Evolutionary conservation across 352 stramenopile genomes (phyloP).

Genomic region (Phytophthora brassicae): DNA sequence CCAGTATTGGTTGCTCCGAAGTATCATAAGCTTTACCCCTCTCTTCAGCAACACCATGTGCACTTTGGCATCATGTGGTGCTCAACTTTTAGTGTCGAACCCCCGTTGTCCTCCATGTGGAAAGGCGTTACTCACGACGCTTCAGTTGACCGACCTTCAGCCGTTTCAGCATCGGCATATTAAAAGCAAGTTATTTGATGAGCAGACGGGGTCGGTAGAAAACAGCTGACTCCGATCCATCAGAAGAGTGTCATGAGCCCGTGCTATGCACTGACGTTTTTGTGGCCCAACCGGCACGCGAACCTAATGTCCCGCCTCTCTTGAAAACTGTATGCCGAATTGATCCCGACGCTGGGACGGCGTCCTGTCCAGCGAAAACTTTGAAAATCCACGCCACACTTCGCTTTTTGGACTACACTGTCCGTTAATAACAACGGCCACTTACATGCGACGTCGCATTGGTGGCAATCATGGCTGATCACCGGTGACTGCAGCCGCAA

Average conservation of each 20-base stretch:
- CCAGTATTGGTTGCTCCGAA: constrained; percentile 12
- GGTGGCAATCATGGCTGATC: constrained; percentile 3
- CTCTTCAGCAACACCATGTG: too few relatives aligned
- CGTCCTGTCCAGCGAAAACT: constrained; percentile 10
- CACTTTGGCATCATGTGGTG: constrained; percentile 21
- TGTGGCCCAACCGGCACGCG: constrained; percentile 12
- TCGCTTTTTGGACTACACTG: background rate
- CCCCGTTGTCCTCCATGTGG: constrained; percentile 10
- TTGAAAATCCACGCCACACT: constrained; percentile 21
- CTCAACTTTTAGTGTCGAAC: constrained; percentile 13
- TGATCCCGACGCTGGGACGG: background rate
- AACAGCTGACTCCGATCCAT: constrained; percentile 31
- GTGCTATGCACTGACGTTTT: constrained; percentile 23
- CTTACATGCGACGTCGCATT: background rate
- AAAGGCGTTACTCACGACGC: constrained; percentile 26
- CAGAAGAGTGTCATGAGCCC: constrained; percentile 20
- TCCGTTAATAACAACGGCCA: background rate
- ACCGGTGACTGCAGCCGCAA: background rate
- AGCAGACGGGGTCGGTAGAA: constrained; percentile 8
- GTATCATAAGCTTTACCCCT: too few relatives aligned
- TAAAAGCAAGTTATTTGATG: constrained; percentile 1
- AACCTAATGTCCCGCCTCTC: background rate
- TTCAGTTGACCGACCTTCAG: constrained; percentile 31
- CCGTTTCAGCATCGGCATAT: constrained; percentile 8
- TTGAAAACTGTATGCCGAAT: constrained; percentile 9